Evolutionary conservation across 371 early-diverging fungal species (phyloP), one percentile per base, ranked within the genome.

Genomic region (Mucor sp.): DNA sequence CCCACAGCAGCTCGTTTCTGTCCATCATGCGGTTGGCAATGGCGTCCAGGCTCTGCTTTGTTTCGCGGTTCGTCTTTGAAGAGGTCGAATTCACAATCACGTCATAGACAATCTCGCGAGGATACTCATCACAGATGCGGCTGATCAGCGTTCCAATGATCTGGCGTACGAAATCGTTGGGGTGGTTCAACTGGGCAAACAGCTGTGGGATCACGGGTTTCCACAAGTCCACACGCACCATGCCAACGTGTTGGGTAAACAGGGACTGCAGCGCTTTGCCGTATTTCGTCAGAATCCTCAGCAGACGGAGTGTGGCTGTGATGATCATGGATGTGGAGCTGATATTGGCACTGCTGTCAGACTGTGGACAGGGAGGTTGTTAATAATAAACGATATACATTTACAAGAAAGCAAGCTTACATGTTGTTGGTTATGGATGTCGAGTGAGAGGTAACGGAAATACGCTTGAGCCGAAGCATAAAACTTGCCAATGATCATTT

Each of bases 181-280:
- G 90, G 66, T 94, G 93, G 35, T 86, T 83, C 23, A 94, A 69
- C 33, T 91, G 83, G 0, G 93, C 86, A 72, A 92, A 92, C 6
- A 95, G 72, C 72, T 95, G 95, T 6, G 94, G 94, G 27, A 91
- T 85, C n/a, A 95, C 84, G 11, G 68, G 74, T 57, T 86, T 80
- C 95, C 94, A 94, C 8, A 84, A 77, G n/a, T 76, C 75, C 19
- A 85, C 74, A 27, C 83, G 82, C 11, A 83, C 81, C 7, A 44
- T 67, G 6, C 68, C 74, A 60, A 90, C 77, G 33, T 85, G 76
- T 9, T 78, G 72, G 0, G 58, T 27, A 60, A 88, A 89, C 2
- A 69, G 60, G 0, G 68, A 56, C 35, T 79, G 76, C 9, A 91
- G 68, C 28, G 79, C 74, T 1, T 78, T 74, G 8, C 91, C 92